Evolutionary conservation across 495 filamentous ascomycete species (phyloP).

Genomic region (Hypoxylon cercidicola): DNA sequence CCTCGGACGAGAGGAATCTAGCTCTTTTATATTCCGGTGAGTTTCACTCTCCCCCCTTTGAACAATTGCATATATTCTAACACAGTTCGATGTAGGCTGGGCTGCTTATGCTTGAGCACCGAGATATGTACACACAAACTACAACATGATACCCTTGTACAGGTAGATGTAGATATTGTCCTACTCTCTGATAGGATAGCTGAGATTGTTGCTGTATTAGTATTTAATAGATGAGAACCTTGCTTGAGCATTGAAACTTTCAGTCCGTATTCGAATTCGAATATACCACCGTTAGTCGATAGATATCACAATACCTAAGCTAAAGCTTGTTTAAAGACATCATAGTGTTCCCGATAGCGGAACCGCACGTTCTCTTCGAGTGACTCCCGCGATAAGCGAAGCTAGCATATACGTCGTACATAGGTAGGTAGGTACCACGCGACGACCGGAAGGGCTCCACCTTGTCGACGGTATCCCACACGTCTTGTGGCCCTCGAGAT

Average conservation of each 20-base stretch:
- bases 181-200: constrained; percentile 2
- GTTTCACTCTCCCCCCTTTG: constrained; percentile 37
- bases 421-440: no score
- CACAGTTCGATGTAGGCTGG: constrained; percentile 23
- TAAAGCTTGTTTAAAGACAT: no score
- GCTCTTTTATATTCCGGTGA: constrained; percentile 90
- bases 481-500: background rate
- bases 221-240: background rate
- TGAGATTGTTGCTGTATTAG: constrained; percentile 2
- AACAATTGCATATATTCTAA: background rate
- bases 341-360: no score
- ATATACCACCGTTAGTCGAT: no score
- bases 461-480: no score
- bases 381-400: no score
- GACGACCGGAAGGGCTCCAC: no score
- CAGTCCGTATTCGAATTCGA: no score
- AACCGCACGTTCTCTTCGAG: no score
- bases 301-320: no score
- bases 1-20: constrained; percentile 90
- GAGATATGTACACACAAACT: background rate
- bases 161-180: constrained; percentile 8
- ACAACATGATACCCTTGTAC: constrained; percentile 23
- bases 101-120: constrained; percentile 36
- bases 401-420: no score
- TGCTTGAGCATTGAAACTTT: no score